phyloP scores from a whole-genome alignment of 1,139 yeast species.

The Blastobotrys illinoisensis region DNA sequence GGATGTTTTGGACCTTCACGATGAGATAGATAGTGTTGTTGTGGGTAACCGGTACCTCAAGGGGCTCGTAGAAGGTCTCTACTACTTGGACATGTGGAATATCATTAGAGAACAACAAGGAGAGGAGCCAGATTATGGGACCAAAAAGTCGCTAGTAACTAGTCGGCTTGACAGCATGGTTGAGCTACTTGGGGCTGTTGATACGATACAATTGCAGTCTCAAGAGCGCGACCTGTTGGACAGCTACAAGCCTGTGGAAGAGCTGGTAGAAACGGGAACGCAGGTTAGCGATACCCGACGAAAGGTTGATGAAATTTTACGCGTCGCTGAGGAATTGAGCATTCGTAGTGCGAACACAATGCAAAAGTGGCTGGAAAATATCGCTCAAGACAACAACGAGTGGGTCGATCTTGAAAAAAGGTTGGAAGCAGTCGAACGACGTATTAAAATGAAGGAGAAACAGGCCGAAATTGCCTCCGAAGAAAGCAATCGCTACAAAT shows the following conservation, averaged over 20 bases:
- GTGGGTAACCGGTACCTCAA: background rate
- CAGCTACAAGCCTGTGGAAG: background rate
- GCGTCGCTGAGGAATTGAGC: constrained; percentile 16
- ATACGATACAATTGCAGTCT: background rate
- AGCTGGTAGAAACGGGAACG: background rate
- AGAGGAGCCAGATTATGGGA: background rate
- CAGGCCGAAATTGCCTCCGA: constrained; percentile 4
- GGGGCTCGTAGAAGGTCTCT: background rate
- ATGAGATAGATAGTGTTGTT: background rate
- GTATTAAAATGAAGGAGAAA: constrained; percentile 8
- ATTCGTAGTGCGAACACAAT: constrained; percentile 19
- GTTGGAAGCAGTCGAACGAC: constrained; percentile 14
- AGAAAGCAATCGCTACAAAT: constrained; percentile 8
- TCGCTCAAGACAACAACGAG: constrained; percentile 14
- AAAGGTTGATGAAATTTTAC: constrained; percentile 10
- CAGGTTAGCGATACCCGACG: background rate
- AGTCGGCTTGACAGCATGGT: background rate
- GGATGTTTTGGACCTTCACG: background rate
- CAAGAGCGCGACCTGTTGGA: background rate
- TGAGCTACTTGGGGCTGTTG: background rate
- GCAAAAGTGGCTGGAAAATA: constrained; percentile 13
- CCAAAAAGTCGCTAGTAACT: background rate
- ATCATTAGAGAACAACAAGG: background rate
- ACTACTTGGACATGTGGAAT: background rate
- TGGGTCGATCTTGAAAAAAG: constrained; percentile 16